Conservation (phyloP, 352 stramenopile species). For the Globisporangium lucens region DNA sequence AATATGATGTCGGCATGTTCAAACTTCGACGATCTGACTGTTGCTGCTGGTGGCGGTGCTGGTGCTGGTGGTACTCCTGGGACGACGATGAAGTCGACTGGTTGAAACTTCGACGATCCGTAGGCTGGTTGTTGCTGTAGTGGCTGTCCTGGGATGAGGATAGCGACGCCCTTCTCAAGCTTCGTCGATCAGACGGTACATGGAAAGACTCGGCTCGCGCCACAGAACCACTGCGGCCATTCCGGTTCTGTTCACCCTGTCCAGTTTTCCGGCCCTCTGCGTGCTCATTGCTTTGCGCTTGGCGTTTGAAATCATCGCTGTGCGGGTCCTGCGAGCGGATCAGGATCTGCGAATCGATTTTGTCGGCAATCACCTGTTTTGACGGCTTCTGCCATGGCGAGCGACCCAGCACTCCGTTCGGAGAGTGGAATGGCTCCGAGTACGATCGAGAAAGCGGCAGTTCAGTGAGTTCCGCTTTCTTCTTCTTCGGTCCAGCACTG, state of each 20-base stretch:
- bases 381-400: slow-evolving; percentile 27
- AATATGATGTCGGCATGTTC: neutral
- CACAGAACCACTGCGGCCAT: neutral
- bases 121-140: neutral
- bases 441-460: slow-evolving; percentile 47
- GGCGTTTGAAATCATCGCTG: slow-evolving; percentile 28
- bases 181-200: neutral
- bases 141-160: neutral
- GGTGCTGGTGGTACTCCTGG: neutral
- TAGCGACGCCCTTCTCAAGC: neutral
- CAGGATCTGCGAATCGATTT: slow-evolving; percentile 39
- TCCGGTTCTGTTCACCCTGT: slow-evolving; percentile 22
- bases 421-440: slow-evolving; percentile 64
- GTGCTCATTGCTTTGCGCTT: slow-evolving; percentile 5
- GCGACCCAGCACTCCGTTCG: slow-evolving; percentile 30
- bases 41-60: neutral
- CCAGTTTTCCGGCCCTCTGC: slow-evolving; percentile 20
- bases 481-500: slow-evolving; percentile 14
- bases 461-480: slow-evolving; percentile 21
- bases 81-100: neutral
- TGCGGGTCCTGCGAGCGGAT: slow-evolving; percentile 49
- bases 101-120: neutral
- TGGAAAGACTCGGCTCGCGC: slow-evolving; percentile 3
- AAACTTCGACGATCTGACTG: slow-evolving; percentile 1
- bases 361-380: slow-evolving; percentile 25